phyloP scores from a whole-genome alignment of 2,329 filamentous ascomycete genomes.

The Fusarium pilosicola region DNA sequence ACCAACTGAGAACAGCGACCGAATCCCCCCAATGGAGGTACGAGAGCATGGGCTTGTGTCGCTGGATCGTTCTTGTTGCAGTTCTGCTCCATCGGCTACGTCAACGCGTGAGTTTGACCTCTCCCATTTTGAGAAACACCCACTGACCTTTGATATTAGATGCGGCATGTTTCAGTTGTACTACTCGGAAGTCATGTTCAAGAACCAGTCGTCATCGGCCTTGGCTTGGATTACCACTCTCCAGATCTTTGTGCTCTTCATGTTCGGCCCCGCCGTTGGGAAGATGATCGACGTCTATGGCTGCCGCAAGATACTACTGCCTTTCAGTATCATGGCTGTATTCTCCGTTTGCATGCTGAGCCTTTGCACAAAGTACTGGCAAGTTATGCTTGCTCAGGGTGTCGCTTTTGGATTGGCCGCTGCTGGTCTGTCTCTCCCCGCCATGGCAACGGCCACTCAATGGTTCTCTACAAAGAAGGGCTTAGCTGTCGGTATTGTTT shows the following conservation, averaged over 20 bases:
- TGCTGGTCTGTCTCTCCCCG: background rate
- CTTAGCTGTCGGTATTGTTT: background rate
- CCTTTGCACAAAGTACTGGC: background rate
- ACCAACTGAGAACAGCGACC: background rate
- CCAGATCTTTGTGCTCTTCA: background rate
- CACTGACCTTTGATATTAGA: background rate
- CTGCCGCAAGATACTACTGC: background rate
- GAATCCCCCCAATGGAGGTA: background rate
- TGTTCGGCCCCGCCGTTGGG: background rate
- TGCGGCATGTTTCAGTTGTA: constrained; percentile 5
- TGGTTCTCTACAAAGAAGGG: constrained; percentile 2
- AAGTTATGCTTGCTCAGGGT: background rate
- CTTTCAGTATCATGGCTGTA: background rate
- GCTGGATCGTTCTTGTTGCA: background rate
- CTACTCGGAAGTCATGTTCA: background rate
- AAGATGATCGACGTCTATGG: background rate
- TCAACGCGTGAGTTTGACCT: background rate
- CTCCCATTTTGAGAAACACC: accelerated
- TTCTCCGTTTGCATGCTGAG: background rate
- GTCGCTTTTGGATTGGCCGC: background rate
- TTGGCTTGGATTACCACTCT: background rate
- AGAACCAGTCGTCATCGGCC: background rate
- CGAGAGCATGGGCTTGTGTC: background rate
- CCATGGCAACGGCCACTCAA: background rate
- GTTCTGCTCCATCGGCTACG: background rate